These are phyloP conservation scores for Mucor ambiguus DNA, from an alignment of 371 early-diverging fungal genomes.

Conservation along the genomic window DNA sequence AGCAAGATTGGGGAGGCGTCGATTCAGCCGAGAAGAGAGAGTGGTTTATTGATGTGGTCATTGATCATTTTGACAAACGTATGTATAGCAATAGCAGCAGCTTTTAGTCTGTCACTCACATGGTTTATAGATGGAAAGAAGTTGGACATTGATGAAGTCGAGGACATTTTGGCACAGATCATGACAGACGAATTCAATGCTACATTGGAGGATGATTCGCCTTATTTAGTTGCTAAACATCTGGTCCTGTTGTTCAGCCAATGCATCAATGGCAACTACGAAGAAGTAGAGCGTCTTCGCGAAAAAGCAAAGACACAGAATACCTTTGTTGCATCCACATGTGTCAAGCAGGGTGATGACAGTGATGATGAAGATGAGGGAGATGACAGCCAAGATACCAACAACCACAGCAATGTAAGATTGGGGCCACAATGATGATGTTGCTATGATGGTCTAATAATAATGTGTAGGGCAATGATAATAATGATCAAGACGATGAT, in stretches of 20 bases:
- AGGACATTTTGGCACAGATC: conserved; percentile 61
- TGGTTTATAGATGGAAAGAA: conserved; percentile 57
- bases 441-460: not conserved
- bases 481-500: conserved; percentile 36
- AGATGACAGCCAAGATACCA: not conserved
- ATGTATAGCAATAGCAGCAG: conserved; percentile 16
- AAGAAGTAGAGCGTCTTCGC: conserved; percentile 54
- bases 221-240: conserved; percentile 56
- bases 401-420: not conserved
- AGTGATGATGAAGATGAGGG: not conserved
- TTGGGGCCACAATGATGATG: no score
- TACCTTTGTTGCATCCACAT: conserved; percentile 28
- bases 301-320: conserved; percentile 43
- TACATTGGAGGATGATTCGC: conserved; percentile 67
- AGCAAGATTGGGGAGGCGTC: conserved; percentile 81
- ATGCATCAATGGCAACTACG: conserved; percentile 56
- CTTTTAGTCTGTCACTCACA: no score
- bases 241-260: conserved; percentile 51
- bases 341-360: conserved; percentile 37
- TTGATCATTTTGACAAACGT: conserved; percentile 71
- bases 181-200: conserved; percentile 73
- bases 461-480: conserved; percentile 23
- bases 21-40: conserved; percentile 75
- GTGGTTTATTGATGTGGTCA: conserved; percentile 73
- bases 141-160: conserved; percentile 62